Base-by-base conservation (phyloP, 2,329 filamentous ascomycete genomes). In the Calonectria multiphialidica region DNA sequence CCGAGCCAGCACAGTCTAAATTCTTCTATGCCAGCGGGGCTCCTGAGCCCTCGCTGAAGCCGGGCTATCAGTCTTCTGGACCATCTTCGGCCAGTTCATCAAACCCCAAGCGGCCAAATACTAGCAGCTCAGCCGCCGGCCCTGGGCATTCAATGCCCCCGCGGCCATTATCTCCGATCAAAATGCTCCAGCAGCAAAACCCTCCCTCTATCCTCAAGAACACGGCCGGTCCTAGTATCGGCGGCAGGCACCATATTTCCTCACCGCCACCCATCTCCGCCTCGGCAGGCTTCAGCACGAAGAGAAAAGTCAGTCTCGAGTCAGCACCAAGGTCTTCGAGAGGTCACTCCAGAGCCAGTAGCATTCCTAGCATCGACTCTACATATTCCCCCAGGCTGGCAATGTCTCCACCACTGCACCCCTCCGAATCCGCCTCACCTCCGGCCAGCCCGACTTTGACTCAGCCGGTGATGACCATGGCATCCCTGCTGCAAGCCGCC, bases 1-100 rank as follows among this genome's bases (percentile, higher is more conserved):
- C 83, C 55, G 86, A 88, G 71, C 82, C 83, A 16, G 65, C 77
- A n/a, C 78, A 87, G 8, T 87, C 87, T 83, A 94, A 94, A 80
- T 95, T 96, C 85, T 91, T 95, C 82, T 93, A 95, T 81, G 94
- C 93, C 72, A 93, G 94, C 82, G 92, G 92, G 35, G 85, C 85
- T 16, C 89, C 90, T 2, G 88, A 92, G 68, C 71, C 87, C 9
- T 75, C 80, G 10, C 37, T 75, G 18, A 86, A 85, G 66, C 77
- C 84, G 0, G 78, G 81, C 42, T 75, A 80, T 83, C 80, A 76
- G 62, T 80, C 85, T 12, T 81, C 83, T 66, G 79, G 83, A 49
- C 84, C 88, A 0, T 84, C 83, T 35, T 90, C 89, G 2, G 82
- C 82, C 9, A 81, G 87, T 53, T 90, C 88, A 10, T 84, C 82